Evolutionary conservation across 768 basidiomycete genomes (phyloP).

Genomic region (Russula sp.): DNA sequence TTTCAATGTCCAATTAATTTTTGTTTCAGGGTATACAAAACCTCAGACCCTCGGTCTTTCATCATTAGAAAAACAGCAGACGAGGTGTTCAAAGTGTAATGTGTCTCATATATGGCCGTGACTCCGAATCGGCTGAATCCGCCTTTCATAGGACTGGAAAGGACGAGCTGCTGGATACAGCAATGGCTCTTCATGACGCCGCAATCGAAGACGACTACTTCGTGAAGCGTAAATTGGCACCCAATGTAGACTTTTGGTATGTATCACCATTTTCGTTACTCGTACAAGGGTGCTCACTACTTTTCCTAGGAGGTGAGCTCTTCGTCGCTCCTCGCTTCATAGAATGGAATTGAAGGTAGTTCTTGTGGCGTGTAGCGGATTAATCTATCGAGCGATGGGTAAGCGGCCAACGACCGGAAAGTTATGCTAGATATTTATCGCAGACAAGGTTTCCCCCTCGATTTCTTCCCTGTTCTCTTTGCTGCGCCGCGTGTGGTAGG

Average conservation of each 20-base stretch:
- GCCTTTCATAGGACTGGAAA: constrained; percentile 57
- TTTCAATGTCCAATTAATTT: neutral
- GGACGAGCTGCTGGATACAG: constrained; percentile 80
- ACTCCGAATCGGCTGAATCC: neutral
- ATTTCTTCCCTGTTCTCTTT: constrained; percentile 92
- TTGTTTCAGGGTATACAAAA: constrained; percentile 57
- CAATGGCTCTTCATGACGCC: constrained; percentile 80
- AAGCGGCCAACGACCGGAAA: constrained; percentile 21
- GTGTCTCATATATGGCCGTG: constrained; percentile 23
- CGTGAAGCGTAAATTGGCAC: constrained; percentile 68
- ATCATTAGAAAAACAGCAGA: constrained; percentile 87
- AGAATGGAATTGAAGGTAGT: neutral
- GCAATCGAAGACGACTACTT: constrained; percentile 92
- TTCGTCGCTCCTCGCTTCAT: no score
- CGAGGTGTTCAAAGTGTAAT: constrained; percentile 82
- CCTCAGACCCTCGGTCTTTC: constrained; percentile 84
- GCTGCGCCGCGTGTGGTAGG: constrained; percentile 89
- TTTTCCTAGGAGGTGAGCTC: constrained; percentile 42
- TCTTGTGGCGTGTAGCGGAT: constrained; percentile 41
- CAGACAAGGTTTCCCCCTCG: constrained; percentile 75
- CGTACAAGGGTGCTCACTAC: neutral
- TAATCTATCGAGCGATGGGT: constrained; percentile 94
- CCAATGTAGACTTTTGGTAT: constrained; percentile 90
- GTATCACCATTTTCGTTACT: constrained; percentile 22
- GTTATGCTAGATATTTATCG: constrained; percentile 5